These are phyloP conservation scores for Colletotrichum truncatum DNA, from an alignment of 2,329 filamentous ascomycete species.

Conservation along the genomic window DNA sequence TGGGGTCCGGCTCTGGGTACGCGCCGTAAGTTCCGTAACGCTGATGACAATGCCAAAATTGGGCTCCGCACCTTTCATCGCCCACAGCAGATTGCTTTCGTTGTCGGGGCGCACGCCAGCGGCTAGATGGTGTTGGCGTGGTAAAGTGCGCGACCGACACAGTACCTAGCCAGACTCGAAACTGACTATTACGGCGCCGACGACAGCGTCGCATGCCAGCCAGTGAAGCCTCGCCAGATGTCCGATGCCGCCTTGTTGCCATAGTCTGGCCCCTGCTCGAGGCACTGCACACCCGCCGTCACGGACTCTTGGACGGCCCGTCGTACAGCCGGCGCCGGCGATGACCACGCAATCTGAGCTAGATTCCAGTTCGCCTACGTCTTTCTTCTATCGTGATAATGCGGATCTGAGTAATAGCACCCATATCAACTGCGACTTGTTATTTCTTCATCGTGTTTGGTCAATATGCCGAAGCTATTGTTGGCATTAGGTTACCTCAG, in stretches of 20 bases:
- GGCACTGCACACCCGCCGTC: slow-evolving; percentile 61
- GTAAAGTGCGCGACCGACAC: slow-evolving; percentile 62
- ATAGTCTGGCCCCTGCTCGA: slow-evolving; percentile 69
- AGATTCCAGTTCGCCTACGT: slow-evolving; percentile 30
- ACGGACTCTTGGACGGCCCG: slow-evolving; percentile 55
- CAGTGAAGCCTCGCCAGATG: slow-evolving; percentile 64
- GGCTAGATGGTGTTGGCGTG: slow-evolving; percentile 50
- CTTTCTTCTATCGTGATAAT: slow-evolving; percentile 42
- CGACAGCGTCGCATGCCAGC: slow-evolving; percentile 66
- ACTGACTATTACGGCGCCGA: slow-evolving; percentile 68
- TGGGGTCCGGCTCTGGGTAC: slow-evolving; percentile 70
- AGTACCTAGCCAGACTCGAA: slow-evolving; percentile 55
- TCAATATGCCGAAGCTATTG: no score
- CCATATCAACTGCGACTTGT: slow-evolving; percentile 69
- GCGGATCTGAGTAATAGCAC: slow-evolving; percentile 60
- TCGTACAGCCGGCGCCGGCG: slow-evolving; percentile 64
- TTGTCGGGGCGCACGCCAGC: slow-evolving; percentile 53
- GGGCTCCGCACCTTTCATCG: slow-evolving; percentile 65
- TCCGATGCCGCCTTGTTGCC: slow-evolving; percentile 73
- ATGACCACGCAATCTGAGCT: slow-evolving; percentile 50
- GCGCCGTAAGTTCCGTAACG: slow-evolving; percentile 66
- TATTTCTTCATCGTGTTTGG: slow-evolving; percentile 62
- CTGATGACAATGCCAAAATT: slow-evolving; percentile 68
- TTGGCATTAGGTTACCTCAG: no score
- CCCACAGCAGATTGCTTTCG: slow-evolving; percentile 65